Conservation (phyloP, 2,329 filamentous ascomycete genomes). For the Clarireedia hainanense region DNA sequence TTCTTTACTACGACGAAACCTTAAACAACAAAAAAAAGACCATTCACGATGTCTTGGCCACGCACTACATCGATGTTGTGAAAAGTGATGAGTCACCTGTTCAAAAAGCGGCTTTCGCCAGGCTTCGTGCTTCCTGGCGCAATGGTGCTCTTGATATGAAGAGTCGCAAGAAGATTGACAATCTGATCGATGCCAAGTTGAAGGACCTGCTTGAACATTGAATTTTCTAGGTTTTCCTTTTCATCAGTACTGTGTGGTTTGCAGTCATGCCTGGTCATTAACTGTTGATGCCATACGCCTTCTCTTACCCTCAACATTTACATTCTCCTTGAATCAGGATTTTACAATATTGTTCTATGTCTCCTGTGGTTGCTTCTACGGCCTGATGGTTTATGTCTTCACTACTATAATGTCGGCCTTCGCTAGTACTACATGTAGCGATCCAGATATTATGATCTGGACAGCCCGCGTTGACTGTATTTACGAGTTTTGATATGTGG, state of each 20-base stretch:
- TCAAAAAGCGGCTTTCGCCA: slow-evolving; percentile 40
- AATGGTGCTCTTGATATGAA: slow-evolving; percentile 46
- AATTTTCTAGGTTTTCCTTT: slow-evolving; percentile 1
- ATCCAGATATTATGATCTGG: slow-evolving; percentile 13
- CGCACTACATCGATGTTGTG: slow-evolving; percentile 47
- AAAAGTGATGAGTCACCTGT: slow-evolving; percentile 36
- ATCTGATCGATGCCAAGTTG: slow-evolving; percentile 42
- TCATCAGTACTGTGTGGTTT: slow-evolving; percentile 2
- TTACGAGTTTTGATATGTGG: slow-evolving; percentile 24
- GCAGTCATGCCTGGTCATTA: slow-evolving; percentile 4
- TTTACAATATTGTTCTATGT: neutral
- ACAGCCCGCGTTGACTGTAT: slow-evolving; percentile 25
- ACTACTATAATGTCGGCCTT: slow-evolving; percentile 3
- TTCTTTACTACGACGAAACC: slow-evolving; percentile 57
- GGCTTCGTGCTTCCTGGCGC: slow-evolving; percentile 44
- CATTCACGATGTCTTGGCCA: slow-evolving; percentile 45
- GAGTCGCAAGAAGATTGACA: slow-evolving; percentile 48
- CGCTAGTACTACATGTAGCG: slow-evolving; percentile 6
- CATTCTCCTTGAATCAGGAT: neutral
- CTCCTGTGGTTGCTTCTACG: slow-evolving; percentile 1
- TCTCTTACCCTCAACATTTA: neutral
- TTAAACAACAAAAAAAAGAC: slow-evolving; percentile 40
- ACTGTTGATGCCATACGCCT: neutral
- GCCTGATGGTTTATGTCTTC: neutral
- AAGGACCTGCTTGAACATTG: slow-evolving; percentile 42